Evolutionary conservation across 108 stramenopile genomes (phyloP).

Genomic region (Cyclotella atomus): DNA sequence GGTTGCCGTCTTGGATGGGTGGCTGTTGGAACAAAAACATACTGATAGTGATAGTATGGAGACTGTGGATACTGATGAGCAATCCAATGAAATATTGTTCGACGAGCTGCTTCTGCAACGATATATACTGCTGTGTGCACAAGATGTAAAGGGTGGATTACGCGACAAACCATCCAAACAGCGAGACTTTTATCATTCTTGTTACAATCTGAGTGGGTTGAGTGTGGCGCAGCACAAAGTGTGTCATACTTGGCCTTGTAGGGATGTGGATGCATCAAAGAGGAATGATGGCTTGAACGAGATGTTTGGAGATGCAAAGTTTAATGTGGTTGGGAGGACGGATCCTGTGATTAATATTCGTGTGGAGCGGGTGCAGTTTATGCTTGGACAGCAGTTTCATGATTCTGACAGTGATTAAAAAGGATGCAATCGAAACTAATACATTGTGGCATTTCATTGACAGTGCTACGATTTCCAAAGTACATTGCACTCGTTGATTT

Average conservation of each 20-base stretch:
- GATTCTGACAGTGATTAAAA: too few relatives aligned
- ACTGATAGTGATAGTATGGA: neutral
- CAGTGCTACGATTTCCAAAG: too few relatives aligned
- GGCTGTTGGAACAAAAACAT: conserved; percentile 13
- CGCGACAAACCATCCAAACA: conserved; percentile 90
- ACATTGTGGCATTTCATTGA: too few relatives aligned
- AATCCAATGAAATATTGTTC: conserved; percentile 40
- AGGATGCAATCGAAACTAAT: too few relatives aligned
- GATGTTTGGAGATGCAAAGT: conserved; percentile 33
- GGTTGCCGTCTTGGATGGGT: conserved; percentile 69
- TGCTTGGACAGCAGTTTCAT: conserved; percentile 22
- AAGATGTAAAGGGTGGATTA: conserved; percentile 96
- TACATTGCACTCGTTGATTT: too few relatives aligned
- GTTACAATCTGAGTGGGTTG: conserved; percentile 96
- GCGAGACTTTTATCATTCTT: conserved; percentile 98
- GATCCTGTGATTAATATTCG: conserved; percentile 51
- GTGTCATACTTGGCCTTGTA: conserved; percentile 12
- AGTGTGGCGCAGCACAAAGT: conserved; percentile 85
- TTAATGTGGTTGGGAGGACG: conserved; percentile 38
- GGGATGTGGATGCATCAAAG: neutral
- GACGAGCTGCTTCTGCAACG: conserved; percentile 86
- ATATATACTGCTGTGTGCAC: conserved; percentile 96
- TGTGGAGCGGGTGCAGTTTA: conserved; percentile 38
- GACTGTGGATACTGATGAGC: conserved; percentile 14
- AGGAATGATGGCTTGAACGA: conserved; percentile 12